Evolutionary conservation across 1,284 basidiomycete species (phyloP).

Genomic region (Veloboletus limbatus): DNA sequence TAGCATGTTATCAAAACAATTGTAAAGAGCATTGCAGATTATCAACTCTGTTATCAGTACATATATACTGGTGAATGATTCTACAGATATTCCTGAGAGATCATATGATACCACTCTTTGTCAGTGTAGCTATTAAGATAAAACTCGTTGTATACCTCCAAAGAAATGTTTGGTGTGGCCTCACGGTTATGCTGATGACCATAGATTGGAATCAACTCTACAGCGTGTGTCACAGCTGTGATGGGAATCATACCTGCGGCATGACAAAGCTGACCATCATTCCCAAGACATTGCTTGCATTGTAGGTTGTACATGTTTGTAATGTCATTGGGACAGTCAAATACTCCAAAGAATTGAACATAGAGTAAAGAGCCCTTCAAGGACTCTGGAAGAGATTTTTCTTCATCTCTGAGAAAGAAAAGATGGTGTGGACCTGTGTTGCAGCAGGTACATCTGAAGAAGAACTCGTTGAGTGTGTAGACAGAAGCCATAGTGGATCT

Average conservation of each 20-base stretch:
- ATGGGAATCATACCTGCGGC: not conserved
- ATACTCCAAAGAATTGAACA: not conserved
- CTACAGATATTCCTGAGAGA: too few relatives aligned
- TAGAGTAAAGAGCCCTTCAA: not conserved
- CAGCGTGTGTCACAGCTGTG: not conserved
- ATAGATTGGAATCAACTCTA: constrained; percentile 7
- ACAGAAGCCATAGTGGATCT: too few relatives aligned
- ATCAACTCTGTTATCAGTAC: too few relatives aligned
- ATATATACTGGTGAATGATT: too few relatives aligned
- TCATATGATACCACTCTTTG: constrained; percentile 2
- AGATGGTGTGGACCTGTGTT: too few relatives aligned
- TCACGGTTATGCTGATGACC: not conserved
- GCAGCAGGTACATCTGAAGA: too few relatives aligned
- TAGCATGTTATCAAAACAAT: too few relatives aligned
- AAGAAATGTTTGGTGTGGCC: not conserved
- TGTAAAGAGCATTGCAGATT: too few relatives aligned
- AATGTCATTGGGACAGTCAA: not conserved
- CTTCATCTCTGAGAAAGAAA: too few relatives aligned
- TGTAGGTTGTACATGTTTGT: constrained; percentile 2
- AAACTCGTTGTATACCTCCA: constrained; percentile 2
- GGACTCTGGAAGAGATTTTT: too few relatives aligned
- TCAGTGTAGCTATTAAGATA: constrained; percentile 6
- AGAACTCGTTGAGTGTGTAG: too few relatives aligned
- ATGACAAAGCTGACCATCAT: not conserved
- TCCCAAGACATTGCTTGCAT: too few relatives aligned